Conservation (phyloP, 371 early-diverging fungal genomes). For the Zychaea mexicana region DNA sequence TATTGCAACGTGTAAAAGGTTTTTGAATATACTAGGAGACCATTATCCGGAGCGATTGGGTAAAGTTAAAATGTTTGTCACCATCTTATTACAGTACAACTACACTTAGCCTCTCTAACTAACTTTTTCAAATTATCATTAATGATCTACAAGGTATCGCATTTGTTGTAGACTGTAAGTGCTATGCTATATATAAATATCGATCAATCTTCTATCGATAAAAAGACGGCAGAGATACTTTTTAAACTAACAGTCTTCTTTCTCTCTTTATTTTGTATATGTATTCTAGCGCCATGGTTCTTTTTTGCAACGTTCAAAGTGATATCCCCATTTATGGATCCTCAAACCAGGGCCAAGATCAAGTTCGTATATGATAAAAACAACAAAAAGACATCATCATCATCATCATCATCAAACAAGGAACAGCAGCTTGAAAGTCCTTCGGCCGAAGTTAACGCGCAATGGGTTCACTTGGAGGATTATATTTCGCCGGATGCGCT, state of each 20-base stretch:
- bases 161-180: slow-evolving; percentile 52
- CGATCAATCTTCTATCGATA: too few species aligned
- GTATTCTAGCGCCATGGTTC: slow-evolving; percentile 77
- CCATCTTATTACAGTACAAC: slow-evolving; percentile 4
- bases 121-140: too few species aligned
- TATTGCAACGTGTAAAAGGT: slow-evolving; percentile 72
- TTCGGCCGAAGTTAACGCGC: not conserved
- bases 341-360: slow-evolving; percentile 84
- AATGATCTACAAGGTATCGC: slow-evolving; percentile 23
- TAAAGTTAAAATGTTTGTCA: slow-evolving; percentile 29
- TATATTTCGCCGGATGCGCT: slow-evolving; percentile 57
- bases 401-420: slow-evolving; percentile 3
- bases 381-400: not conserved
- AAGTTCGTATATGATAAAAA: slow-evolving; percentile 67
- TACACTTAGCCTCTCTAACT: too few species aligned
- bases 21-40: slow-evolving; percentile 73
- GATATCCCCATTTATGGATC: slow-evolving; percentile 88
- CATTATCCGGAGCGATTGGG: slow-evolving; percentile 90
- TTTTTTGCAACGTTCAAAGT: slow-evolving; percentile 81
- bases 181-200: not conserved
- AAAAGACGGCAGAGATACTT: too few species aligned
- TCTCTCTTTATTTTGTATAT: not conserved
- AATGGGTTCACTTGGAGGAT: slow-evolving; percentile 54
- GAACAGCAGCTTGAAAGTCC: not conserved
- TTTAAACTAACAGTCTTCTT: not conserved